Evolutionary conservation across 768 basidiomycete species (phyloP), one percentile per base, ranked within the genome.

Genomic region (Leucocoprinus leucothites): DNA sequence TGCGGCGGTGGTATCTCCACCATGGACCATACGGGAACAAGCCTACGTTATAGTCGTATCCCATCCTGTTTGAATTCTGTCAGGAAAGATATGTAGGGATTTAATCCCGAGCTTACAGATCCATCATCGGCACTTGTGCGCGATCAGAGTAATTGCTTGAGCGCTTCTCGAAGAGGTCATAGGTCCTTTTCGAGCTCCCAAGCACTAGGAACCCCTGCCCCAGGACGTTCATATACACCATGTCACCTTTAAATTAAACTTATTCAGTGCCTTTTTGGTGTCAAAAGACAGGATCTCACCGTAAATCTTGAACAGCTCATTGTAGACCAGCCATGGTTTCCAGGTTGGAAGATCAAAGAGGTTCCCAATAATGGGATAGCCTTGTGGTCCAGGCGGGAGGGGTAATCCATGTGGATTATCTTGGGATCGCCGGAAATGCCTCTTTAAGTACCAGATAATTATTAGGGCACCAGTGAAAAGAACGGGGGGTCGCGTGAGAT

Each of bases 1-100:
- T 24, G 3, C 71, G 71, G 34, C 81, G 74, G 58, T 81, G 81
- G 28, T 69, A 70, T 51, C 72, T 74, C 76, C 79, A 82, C 53
- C 70, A 59, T 9, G 57, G 34, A 44, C 60, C 58, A 46, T 65
- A 82, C 1, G 73, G 74, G 69, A 78, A 74, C 51, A 81, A 73
- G 0, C 74, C 77, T 31, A 82, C 74, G 45, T 71, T 73, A 68
- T 73, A 80, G 35, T 75, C 67, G 58, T 56, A 59, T 18, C 54
- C 48, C 60, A 65, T 65, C 25, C 64, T 66, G 21, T 31, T 31
- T 31, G 11, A 31, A 31, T 31, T 31, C 5, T 31, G 11, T 31
- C 31, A 48, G n/a, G n/a, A n/a, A n/a, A n/a, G n/a, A n/a, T n/a
- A n/a, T n/a, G n/a, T n/a, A n/a, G n/a, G n/a, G n/a, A n/a, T n/a